Base-by-base conservation (phyloP, 768 basidiomycete genomes). In the Tricholoma bakamatsutake region DNA sequence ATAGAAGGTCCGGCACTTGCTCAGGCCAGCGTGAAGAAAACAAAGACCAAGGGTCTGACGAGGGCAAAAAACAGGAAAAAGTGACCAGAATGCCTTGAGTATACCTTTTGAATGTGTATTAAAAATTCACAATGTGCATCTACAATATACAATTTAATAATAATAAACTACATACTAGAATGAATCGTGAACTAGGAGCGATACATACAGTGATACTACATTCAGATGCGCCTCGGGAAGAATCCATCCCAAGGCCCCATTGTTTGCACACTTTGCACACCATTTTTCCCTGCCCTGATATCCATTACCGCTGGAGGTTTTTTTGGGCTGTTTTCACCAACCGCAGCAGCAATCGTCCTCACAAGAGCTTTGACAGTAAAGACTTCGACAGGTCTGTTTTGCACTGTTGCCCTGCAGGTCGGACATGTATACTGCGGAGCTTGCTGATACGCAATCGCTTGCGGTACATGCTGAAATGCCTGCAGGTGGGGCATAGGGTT, bases 321-420 rank as follows among this genome's bases (percentile, higher is more conserved):
- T 59, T 65, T 64, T 0, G 83, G 76, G 55, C 75, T 76, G 4
- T 60, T 66, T 60, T 83, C 83, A 15, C 81, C 83, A 31, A 71
- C 61, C 8, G 77, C 76, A 12, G 66, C 67, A 1, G 80, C 78
- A n/a, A 85, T 68, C 3, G 73, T 72, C 31, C 76, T 70, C 3
- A 84, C 74, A 30, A 90, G 61, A 1, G 73, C 69, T 66, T 88
- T 90, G 49, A 89, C 66, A 5, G 75, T 73, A 64, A 80, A 90
- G 45, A 79, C 78, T 61, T 88, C 84, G 0, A 78, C 73, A 0
- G 88, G 88, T 18, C 73, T 75, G 11, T 63, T 72, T 30, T 69
- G 64, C 10, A 85, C 78, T 11, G 66, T 61, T 46, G 76, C 71
- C 51, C 88, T 76, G 61, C 88, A 90, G 4, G 79, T 80, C 3